Evolutionary conservation across 805 yeast genomes (phyloP).

Genomic region (Candida tammaniensis): DNA sequence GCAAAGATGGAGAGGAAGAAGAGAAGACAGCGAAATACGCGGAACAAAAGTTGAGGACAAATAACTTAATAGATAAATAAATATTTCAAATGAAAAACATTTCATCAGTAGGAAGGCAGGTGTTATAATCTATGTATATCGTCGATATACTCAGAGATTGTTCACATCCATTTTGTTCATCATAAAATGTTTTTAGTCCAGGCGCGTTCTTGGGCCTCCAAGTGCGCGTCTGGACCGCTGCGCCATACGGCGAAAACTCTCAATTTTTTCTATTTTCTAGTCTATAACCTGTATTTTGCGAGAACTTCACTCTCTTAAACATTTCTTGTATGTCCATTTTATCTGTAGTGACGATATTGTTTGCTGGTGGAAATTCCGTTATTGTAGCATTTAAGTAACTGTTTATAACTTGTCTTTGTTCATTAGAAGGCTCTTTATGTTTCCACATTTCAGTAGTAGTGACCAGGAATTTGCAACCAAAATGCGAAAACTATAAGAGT

Average conservation of each 20-base stretch:
- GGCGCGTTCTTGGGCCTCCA: slow-evolving; percentile 4
- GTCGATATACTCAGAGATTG: slow-evolving; percentile 46
- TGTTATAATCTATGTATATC: slow-evolving; percentile 42
- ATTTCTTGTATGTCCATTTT: too few relatives aligned
- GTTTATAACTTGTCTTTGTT: too few relatives aligned
- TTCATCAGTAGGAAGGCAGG: slow-evolving; percentile 51
- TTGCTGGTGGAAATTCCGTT: too few relatives aligned
- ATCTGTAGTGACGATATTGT: too few relatives aligned
- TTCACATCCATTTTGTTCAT: slow-evolving; percentile 49
- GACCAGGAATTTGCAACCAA: too few relatives aligned
- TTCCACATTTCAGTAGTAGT: too few relatives aligned
- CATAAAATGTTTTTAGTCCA: slow-evolving; percentile 22
- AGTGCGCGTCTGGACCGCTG: slow-evolving; percentile 5
- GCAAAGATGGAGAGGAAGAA: slow-evolving; percentile 66
- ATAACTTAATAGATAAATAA: slow-evolving; percentile 6
- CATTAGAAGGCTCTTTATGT: too few relatives aligned
- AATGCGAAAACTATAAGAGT: too few relatives aligned
- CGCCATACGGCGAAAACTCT: slow-evolving; percentile 5
- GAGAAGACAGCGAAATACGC: slow-evolving; percentile 38
- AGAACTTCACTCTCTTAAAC: too few relatives aligned
- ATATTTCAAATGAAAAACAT: slow-evolving; percentile 1
- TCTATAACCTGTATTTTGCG: too few relatives aligned
- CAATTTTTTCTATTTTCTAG: too few relatives aligned
- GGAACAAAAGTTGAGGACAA: slow-evolving; percentile 2
- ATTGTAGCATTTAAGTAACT: too few relatives aligned